A percentile compares a stretch with the other conserved stretches of the same genome.
These are phyloP conservation scores for Neonectria neomacrospora DNA, from an alignment of 2,329 filamentous ascomycete species.

Conservation along the genomic window DNA sequence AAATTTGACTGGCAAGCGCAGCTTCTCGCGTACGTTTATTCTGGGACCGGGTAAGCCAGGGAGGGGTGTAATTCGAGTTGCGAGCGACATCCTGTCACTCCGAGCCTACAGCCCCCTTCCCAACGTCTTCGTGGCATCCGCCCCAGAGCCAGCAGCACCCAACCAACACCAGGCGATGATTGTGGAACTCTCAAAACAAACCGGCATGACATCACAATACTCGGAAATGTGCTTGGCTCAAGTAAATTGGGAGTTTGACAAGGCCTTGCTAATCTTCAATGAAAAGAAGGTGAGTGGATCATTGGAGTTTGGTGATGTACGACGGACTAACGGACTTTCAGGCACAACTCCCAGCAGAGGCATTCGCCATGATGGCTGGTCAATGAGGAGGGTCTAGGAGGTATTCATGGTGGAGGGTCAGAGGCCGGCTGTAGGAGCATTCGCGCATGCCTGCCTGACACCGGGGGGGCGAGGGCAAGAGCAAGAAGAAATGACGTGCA, in stretches of 20 bases:
- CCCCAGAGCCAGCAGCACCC: slow-evolving; percentile 45
- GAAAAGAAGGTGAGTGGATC: slow-evolving; percentile 72
- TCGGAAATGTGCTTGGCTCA: slow-evolving; percentile 84
- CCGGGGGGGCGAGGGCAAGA: no score
- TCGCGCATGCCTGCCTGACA: neutral
- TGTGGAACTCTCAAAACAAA: slow-evolving; percentile 78
- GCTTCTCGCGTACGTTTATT: slow-evolving; percentile 84
- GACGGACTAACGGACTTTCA: slow-evolving; percentile 39
- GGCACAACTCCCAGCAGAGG: slow-evolving; percentile 60
- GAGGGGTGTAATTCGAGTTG: slow-evolving; percentile 74
- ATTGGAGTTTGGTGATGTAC: neutral
- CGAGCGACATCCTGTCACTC: slow-evolving; percentile 82
- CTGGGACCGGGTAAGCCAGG: slow-evolving; percentile 78
- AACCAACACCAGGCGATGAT: slow-evolving; percentile 75
- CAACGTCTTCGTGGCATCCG: slow-evolving; percentile 51
- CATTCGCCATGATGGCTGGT: slow-evolving; percentile 50
- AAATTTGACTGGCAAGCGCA: slow-evolving; percentile 71
- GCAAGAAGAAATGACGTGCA: slow-evolving; percentile 2
- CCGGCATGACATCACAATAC: slow-evolving; percentile 82
- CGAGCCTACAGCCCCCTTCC: slow-evolving; percentile 70
- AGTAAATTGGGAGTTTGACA: slow-evolving; percentile 82
- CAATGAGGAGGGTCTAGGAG: slow-evolving; percentile 14
- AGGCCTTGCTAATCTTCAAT: slow-evolving; percentile 79
- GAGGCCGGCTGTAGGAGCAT: neutral
- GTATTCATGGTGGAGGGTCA: neutral